These are phyloP conservation scores for Aureobasidium musti DNA, from an alignment of 2,329 filamentous ascomycete species.

Conservation along the genomic window DNA sequence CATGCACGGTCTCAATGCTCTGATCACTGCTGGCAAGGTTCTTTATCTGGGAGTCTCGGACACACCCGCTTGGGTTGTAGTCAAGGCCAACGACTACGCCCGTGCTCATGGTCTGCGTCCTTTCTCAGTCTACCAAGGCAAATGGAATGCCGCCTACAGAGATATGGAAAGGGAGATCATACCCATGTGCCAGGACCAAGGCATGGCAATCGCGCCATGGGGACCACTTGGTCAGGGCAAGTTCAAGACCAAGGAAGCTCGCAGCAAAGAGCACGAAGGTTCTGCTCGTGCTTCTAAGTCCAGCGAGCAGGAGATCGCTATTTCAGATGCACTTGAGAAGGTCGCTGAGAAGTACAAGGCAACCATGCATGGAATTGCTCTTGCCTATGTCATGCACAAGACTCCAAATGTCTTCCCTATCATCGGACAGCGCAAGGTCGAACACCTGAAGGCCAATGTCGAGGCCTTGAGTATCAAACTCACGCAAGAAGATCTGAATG, in stretches of 20 bases:
- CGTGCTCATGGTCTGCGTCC: constrained; percentile 45
- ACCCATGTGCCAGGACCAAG: constrained; percentile 48
- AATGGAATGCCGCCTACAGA: constrained; percentile 47
- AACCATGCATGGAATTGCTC: constrained; percentile 40
- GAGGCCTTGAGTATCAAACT: constrained; percentile 65
- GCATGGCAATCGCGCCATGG: constrained; percentile 57
- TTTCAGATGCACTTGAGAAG: constrained; percentile 61
- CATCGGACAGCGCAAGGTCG: constrained; percentile 67
- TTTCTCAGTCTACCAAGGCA: constrained; percentile 47
- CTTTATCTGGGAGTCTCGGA: constrained; percentile 50
- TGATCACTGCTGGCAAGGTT: constrained; percentile 47
- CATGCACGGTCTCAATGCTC: constrained; percentile 48
- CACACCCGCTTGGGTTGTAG: constrained; percentile 47
- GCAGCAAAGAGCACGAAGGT: constrained; percentile 49
- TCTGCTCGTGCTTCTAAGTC: constrained; percentile 36
- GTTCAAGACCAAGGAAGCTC: constrained; percentile 48
- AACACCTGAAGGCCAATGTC: constrained; percentile 70
- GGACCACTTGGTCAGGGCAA: constrained; percentile 50
- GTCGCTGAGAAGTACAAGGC: constrained; percentile 56
- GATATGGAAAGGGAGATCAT: constrained; percentile 52
- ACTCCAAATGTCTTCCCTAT: constrained; percentile 70
- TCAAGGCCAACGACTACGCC: constrained; percentile 42
- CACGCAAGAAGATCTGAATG: constrained; percentile 62
- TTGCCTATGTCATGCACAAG: constrained; percentile 75
- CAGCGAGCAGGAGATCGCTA: constrained; percentile 52